Base-by-base conservation (phyloP, 1,284 basidiomycete genomes). In the Puccinia hordei region DNA sequence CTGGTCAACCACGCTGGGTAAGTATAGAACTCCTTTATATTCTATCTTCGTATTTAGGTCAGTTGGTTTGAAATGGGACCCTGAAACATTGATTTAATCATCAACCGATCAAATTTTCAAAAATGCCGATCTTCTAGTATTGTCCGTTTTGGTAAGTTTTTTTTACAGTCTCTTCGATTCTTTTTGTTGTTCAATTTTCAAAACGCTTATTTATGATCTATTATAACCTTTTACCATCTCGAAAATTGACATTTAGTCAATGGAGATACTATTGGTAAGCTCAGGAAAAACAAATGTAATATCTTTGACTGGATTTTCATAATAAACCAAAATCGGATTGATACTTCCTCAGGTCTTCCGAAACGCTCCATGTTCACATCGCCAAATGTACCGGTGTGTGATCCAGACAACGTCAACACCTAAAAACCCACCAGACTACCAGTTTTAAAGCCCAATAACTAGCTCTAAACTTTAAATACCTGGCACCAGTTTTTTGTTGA, bases 231-330 rank as follows among this genome's bases (percentile, higher is more conserved):
- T 27, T 27, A 19, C n/a, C 22, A 24, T 8, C 19, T 24, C 9
- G n/a, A 33, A 4, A 4, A 12, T 4, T 49, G 46, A 2, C 2
- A 8, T 15, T 15, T 49, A 63, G 59, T 38, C 59, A 63, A 63
- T 63, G 59, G 59, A 63, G 59, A 19, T 63, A 63, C 33, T 63
- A 63, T 38, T 63, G 59, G 59, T 63, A 63, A 63, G 24, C 24
- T 27, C 1, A 30, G 13, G n/a, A n/a, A n/a, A n/a, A n/a, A n/a
- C n/a, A n/a, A n/a, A n/a, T n/a, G n/a, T n/a, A n/a, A n/a, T n/a
- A 2, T 57, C 5, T 44, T 44, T 44, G 13, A 44, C 41, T 13
- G 13, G 13, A 57, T 57, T 27, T 27, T 57, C 55, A n/a, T n/a
- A n/a, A n/a, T n/a, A n/a, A 41, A 4, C 38, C 38, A 12, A 6